A percentile compares a stretch with the other conserved stretches of the same genome.
Conservation (phyloP, 2,329 filamentous ascomycete species). For the Pestalotiopsis sp. region DNA sequence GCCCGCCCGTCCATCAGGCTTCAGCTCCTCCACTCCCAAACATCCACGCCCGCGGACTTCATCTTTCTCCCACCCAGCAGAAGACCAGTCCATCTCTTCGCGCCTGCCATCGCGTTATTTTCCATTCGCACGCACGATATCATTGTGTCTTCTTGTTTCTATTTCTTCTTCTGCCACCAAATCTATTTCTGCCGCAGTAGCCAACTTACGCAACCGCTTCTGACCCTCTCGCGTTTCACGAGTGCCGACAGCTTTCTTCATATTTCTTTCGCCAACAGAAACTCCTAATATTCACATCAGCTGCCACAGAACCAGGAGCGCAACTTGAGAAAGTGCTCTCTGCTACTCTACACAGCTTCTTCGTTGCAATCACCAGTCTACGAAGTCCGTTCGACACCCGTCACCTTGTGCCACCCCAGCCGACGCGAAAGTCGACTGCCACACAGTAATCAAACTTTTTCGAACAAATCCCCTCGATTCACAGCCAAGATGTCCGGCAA, state of each 20-base stretch:
- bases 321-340: neutral
- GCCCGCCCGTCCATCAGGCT: conserved; percentile 11
- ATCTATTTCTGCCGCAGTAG: conserved; percentile 28
- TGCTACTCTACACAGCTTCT: neutral
- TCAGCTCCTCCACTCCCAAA: neutral
- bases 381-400: neutral
- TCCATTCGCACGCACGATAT: conserved; percentile 17
- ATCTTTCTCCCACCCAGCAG: neutral
- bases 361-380: neutral
- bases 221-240: conserved; percentile 2
- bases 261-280: neutral
- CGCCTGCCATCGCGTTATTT: conserved; percentile 7
- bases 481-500: conserved; percentile 80
- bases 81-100: neutral
- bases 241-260: neutral
- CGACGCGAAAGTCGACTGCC: neutral
- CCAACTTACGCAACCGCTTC: conserved; percentile 35
- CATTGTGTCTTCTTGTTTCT: conserved; percentile 21
- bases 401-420: neutral
- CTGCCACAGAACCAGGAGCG: neutral
- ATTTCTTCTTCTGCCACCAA: conserved; percentile 15
- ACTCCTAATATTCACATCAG: neutral
- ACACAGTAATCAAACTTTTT: conserved; percentile 11
- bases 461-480: conserved; percentile 45
- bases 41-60: neutral